Percentiles rank a stretch among this genome's conserved stretches.
Conservation (phyloP, 116 monocot species). For the Trichopus zeylanicus region DNA sequence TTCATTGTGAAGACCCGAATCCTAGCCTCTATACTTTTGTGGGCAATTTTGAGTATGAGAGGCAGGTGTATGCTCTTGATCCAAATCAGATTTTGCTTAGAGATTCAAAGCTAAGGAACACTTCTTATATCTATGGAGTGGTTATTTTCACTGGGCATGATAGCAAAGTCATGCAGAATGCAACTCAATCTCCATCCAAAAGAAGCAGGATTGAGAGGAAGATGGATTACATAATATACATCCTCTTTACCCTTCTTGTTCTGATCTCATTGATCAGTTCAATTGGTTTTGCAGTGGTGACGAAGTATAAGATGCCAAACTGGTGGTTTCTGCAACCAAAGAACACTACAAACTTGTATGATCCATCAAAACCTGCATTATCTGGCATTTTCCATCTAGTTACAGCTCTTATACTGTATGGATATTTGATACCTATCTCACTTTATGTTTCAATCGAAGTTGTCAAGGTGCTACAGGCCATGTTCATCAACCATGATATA, state of each 20-base stretch:
- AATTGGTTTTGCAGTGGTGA: constrained; percentile 74
- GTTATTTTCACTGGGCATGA: constrained; percentile 92
- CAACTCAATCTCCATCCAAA: constrained; percentile 84
- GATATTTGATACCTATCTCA: constrained; percentile 91
- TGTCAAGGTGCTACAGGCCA: constrained; percentile 88
- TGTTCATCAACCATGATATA: constrained; percentile 87
- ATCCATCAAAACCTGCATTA: constrained; percentile 33
- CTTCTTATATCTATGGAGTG: constrained; percentile 71
- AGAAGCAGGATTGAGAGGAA: constrained; percentile 88
- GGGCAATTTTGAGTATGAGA: constrained; percentile 84
- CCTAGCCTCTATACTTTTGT: constrained; percentile 79
- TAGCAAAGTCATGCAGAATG: constrained; percentile 94
- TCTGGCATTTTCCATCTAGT: constrained; percentile 82
- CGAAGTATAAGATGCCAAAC: constrained; percentile 57
- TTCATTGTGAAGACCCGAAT: constrained; percentile 89
- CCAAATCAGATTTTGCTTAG: constrained; percentile 84
- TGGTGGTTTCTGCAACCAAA: constrained; percentile 83
- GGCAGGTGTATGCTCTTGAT: constrained; percentile 67
- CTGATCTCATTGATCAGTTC: constrained; percentile 87
- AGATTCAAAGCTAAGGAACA: constrained; percentile 93
- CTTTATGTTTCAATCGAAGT: constrained; percentile 93
- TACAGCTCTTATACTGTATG: constrained; percentile 88
- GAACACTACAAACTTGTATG: constrained; percentile 26
- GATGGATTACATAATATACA: constrained; percentile 76
- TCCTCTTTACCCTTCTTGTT: constrained; percentile 72